Evolutionary conservation across 2,329 filamentous ascomycete species (phyloP).

Genomic region (Akanthomyces dipterigenus): DNA sequence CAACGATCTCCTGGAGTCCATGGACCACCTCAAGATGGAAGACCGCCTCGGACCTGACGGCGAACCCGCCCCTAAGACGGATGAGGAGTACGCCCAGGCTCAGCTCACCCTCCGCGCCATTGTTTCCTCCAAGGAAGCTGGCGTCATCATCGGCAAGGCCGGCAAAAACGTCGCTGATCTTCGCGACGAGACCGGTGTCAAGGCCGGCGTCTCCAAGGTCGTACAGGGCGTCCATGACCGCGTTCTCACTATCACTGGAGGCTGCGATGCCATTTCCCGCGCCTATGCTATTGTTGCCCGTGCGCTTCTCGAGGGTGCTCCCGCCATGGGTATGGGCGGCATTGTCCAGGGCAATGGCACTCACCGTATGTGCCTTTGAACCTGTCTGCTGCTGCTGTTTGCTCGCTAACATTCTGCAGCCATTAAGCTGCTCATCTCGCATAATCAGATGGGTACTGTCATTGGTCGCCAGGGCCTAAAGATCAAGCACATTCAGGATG

Average conservation of each 20-base stretch:
- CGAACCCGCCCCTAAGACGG: constrained; percentile 78
- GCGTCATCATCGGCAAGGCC: constrained; percentile 97
- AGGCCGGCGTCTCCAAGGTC: constrained; percentile 97
- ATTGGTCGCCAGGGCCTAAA: constrained; percentile 94
- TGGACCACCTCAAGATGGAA: constrained; percentile 61
- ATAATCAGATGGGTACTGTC: constrained; percentile 99
- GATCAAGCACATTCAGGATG: constrained; percentile 99
- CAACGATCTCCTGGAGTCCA: constrained; percentile 51
- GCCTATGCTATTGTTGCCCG: constrained; percentile 92
- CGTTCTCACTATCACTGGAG: constrained; percentile 89
- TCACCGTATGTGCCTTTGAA: constrained; percentile 59
- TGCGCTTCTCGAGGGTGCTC: constrained; percentile 85
- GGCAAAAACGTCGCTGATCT: constrained; percentile 98
- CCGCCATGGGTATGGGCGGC: constrained; percentile 93
- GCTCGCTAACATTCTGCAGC: constrained; percentile 45
- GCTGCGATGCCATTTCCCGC: constrained; percentile 79
- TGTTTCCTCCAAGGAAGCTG: constrained; percentile 97
- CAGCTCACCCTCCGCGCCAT: constrained; percentile 94
- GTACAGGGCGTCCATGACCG: constrained; percentile 96
- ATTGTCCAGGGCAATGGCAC: constrained; percentile 81
- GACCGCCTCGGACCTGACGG: constrained; percentile 66
- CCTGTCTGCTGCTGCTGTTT: neutral
- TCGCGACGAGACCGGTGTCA: constrained; percentile 94
- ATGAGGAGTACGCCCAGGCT: constrained; percentile 91
- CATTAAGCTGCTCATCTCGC: constrained; percentile 94